Evolutionary conservation across 2,329 filamentous ascomycete genomes (phyloP).

Genomic region (Stenocarpella maydis): DNA sequence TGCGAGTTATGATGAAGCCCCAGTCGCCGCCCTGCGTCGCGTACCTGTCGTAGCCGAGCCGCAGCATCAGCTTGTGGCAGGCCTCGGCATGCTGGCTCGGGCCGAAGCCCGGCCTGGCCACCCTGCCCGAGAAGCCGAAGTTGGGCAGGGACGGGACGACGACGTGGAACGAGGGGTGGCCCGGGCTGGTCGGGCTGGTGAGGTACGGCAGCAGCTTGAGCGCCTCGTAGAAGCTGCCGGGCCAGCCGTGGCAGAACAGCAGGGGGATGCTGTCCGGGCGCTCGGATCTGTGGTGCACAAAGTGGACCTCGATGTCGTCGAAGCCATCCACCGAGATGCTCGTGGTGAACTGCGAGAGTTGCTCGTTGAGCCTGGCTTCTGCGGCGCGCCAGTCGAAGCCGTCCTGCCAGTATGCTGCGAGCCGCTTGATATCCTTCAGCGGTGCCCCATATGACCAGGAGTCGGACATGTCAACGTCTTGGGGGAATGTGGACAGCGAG

Average conservation of each 20-base stretch:
- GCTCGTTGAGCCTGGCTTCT: slow-evolving; percentile 64
- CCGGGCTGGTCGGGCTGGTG: slow-evolving; percentile 39
- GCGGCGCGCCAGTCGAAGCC: slow-evolving; percentile 68
- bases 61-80: slow-evolving; percentile 50
- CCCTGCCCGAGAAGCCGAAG: slow-evolving; percentile 52
- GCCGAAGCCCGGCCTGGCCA: slow-evolving; percentile 44
- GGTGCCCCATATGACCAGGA: slow-evolving; percentile 66
- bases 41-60: slow-evolving; percentile 49
- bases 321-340: slow-evolving; percentile 64
- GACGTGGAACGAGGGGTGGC: slow-evolving; percentile 53
- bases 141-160: slow-evolving; percentile 55
- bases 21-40: slow-evolving; percentile 73
- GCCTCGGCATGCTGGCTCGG: slow-evolving; percentile 42
- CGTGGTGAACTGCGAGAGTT: slow-evolving; percentile 66
- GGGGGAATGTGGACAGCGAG: slow-evolving; percentile 50
- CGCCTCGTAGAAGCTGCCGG: slow-evolving; percentile 51
- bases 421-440: slow-evolving; percentile 65
- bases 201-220: slow-evolving; percentile 46
- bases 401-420: slow-evolving; percentile 65
- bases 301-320: slow-evolving; percentile 68
- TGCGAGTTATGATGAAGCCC: slow-evolving; percentile 72
- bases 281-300: slow-evolving; percentile 60
- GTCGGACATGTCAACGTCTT: slow-evolving; percentile 59
- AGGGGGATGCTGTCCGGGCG: slow-evolving; percentile 48
- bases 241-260: slow-evolving; percentile 54